Evolutionary conservation across 495 filamentous ascomycete genomes (phyloP).

Genomic region (Cryomyces antarcticus): DNA sequence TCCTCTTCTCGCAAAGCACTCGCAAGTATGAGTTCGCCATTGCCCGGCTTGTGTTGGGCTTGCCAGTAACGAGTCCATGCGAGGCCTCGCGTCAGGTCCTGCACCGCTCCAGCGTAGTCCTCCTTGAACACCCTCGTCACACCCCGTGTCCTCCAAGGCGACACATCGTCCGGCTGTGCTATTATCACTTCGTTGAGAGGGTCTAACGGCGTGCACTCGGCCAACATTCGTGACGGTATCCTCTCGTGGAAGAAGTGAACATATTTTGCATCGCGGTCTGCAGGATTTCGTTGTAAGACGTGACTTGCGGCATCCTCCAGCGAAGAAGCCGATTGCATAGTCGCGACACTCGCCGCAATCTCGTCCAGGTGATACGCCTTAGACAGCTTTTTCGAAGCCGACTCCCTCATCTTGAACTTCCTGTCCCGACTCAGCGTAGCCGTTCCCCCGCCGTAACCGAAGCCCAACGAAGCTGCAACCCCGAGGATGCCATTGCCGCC

Average conservation of each 20-base stretch:
- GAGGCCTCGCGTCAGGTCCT: slow-evolving; percentile 45
- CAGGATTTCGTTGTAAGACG: slow-evolving; percentile 42
- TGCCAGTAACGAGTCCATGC: slow-evolving; percentile 32
- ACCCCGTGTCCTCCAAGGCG: slow-evolving; percentile 48
- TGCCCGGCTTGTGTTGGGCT: slow-evolving; percentile 22
- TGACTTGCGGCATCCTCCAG: slow-evolving; percentile 58
- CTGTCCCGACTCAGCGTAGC: slow-evolving; percentile 52
- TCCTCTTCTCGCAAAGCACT: slow-evolving; percentile 21
- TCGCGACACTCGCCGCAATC: slow-evolving; percentile 61
- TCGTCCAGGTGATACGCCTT: slow-evolving; percentile 61
- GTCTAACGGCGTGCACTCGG: slow-evolving; percentile 45
- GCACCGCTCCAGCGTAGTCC: slow-evolving; percentile 43
- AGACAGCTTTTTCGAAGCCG: slow-evolving; percentile 53
- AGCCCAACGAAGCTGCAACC: slow-evolving; percentile 34
- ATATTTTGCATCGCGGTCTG: slow-evolving; percentile 52
- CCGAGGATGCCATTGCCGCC: slow-evolving; percentile 32
- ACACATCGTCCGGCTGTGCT: slow-evolving; percentile 37
- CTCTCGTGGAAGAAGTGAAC: slow-evolving; percentile 81
- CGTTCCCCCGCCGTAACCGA: slow-evolving; percentile 32
- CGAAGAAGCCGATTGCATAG: slow-evolving; percentile 61
- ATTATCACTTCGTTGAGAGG: slow-evolving; percentile 45
- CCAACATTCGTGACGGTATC: slow-evolving; percentile 57
- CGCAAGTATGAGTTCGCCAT: slow-evolving; percentile 25
- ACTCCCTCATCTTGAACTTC: slow-evolving; percentile 53
- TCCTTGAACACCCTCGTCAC: slow-evolving; percentile 58